phyloP scores from a whole-genome alignment of 495 filamentous ascomycete species.

The Parmelia sp. region DNA sequence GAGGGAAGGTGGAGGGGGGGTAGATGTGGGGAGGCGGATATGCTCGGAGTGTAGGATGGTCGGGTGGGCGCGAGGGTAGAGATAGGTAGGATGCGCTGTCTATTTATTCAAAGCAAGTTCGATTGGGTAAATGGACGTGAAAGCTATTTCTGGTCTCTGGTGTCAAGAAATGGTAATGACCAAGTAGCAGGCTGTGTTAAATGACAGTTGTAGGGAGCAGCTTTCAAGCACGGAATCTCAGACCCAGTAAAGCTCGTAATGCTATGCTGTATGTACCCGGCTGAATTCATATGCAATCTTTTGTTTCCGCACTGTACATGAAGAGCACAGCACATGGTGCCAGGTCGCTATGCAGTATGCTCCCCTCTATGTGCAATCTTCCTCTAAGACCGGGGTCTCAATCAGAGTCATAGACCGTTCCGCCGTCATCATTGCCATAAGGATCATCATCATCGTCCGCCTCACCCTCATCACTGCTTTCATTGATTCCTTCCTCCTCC shows the following conservation, averaged over 20 bases:
- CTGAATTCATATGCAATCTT: neutral
- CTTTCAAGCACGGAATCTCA: neutral
- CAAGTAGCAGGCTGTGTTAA: neutral
- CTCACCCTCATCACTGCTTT: slow-evolving; percentile 23
- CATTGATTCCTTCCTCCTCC: slow-evolving; percentile 14
- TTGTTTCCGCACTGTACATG: neutral
- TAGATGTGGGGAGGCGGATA: no score
- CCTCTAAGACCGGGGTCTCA: neutral
- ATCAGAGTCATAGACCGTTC: neutral
- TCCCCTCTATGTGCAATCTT: neutral
- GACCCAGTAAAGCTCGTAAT: no score
- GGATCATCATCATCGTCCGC: slow-evolving; percentile 25
- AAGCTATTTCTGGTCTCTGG: no score
- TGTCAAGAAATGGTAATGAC: no score
- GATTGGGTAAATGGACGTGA: no score
- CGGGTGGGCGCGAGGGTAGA: no score
- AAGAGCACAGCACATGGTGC: neutral
- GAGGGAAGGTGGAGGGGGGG: no score
- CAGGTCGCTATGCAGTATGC: neutral
- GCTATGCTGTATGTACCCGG: no score
- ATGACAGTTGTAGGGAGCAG: neutral
- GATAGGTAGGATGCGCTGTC: no score
- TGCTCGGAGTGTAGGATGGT: no score
- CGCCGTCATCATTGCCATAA: slow-evolving; percentile 29
- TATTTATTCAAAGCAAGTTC: no score